These are phyloP conservation scores for Phascolomyces articulosus DNA, from an alignment of 371 early-diverging fungal genomes.

Conservation along the genomic window DNA sequence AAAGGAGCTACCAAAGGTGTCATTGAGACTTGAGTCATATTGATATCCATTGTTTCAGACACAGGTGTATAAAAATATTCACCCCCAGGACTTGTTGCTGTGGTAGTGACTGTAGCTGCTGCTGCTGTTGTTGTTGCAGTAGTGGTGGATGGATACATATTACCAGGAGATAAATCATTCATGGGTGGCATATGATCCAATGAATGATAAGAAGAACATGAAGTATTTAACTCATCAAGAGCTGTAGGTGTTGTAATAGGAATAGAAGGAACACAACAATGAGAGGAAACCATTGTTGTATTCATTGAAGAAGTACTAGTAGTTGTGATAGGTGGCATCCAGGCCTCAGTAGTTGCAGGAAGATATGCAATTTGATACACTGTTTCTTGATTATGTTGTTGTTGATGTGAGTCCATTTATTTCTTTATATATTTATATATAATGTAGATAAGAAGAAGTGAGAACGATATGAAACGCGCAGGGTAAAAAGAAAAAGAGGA, in stretches of 20 bases:
- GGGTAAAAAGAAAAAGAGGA: neutral
- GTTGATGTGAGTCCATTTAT: slow-evolving; percentile 1
- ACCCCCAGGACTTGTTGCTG: slow-evolving; percentile 2
- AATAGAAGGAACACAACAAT: no score
- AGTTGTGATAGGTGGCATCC: slow-evolving; percentile 1
- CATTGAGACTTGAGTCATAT: neutral
- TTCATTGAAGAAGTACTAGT: neutral
- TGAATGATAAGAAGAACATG: slow-evolving; percentile 7
- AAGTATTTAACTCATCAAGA: neutral
- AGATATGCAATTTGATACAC: neutral
- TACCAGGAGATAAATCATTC: neutral
- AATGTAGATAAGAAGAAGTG: neutral
- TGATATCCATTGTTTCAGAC: slow-evolving; percentile 4
- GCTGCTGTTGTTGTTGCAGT: no score
- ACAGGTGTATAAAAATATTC: slow-evolving; percentile 1
- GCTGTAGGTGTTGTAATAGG: neutral
- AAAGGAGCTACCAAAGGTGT: neutral
- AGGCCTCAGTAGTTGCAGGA: slow-evolving; percentile 3
- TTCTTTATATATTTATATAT: no score
- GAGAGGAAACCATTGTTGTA: neutral
- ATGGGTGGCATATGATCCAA: neutral
- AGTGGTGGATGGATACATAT: neutral
- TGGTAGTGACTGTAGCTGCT: no score
- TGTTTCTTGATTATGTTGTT: neutral
- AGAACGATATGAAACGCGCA: neutral